Base-by-base conservation (phyloP, 129 eudicot genomes). In the Escallonia rubra region DNA sequence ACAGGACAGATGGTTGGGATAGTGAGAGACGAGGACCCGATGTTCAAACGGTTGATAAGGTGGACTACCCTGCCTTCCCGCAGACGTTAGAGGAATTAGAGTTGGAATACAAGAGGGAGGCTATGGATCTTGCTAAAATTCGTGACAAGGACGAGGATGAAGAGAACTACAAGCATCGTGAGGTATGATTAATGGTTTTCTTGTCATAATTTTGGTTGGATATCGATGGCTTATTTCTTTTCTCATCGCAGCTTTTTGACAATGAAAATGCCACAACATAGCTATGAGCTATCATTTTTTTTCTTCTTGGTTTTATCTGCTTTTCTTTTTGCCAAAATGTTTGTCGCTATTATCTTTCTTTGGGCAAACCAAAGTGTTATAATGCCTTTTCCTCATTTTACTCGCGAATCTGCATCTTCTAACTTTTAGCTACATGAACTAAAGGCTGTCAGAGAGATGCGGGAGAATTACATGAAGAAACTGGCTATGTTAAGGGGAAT, bases 131-230 rank as follows among this genome's bases (percentile, higher is more conserved):
- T 74, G 85, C 80, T 34, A 82, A 75, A 75, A 67, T 85, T 63
- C 91, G 90, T 69, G 88, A 91, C 60, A 82, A 82, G 68, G 86
- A 91, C 85, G 90, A 85, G 79, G 97, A 91, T 61, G 96, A 87
- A 52, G 97, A 91, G 73, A 87, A 82, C 76, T 67, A 61, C 80
- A 82, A 78, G 82, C 97, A 91, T 81, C 91, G 95, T 63, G 87
- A 90, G 97, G 97, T 90, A 63, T 54, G 64, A 66, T 46, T 44
- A 41, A 69, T 47, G 3, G 13, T 23, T 23, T 52, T 39, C 7
- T 10, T 34, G 2, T 3, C 10, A 14, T 62, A 49, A 8, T 59
- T 59, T 4, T 8, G 6, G 38, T 59, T 39, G 63, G 14, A 64
- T 9, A 7, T 1, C 48, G 76, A 11, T 62, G 43, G 34, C 13